Evolutionary conservation across 148 eudicot species (phyloP).

Genomic region (Amaranthus hypochondriacus): DNA sequence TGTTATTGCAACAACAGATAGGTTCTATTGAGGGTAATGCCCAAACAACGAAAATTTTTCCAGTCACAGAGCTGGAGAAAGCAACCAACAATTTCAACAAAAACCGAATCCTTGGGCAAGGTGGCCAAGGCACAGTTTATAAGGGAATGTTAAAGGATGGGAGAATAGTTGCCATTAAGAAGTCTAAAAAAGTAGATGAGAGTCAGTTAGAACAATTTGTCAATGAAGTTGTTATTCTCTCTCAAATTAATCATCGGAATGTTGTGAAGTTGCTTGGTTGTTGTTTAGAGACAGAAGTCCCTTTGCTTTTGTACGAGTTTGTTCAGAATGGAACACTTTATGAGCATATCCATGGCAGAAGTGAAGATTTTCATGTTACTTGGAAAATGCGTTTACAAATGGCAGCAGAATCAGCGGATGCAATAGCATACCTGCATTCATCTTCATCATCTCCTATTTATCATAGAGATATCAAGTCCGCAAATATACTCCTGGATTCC

Average conservation of each 20-base stretch:
- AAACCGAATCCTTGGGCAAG: no score
- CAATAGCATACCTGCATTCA: conserved; percentile 19
- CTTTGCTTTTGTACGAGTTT: not conserved
- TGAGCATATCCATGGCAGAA: conserved; percentile 6
- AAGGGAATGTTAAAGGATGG: no score
- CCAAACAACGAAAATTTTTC: conserved; percentile 10
- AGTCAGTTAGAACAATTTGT: conserved; percentile 13
- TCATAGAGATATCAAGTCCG: conserved; percentile 18
- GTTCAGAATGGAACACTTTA: conserved; percentile 19
- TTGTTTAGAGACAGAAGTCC: no score
- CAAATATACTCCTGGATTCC: conserved; percentile 18
- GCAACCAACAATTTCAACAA: no score
- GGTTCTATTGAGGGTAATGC: conserved; percentile 10
- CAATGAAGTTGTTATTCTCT: conserved; percentile 16
- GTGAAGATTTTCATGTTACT: conserved; percentile 15
- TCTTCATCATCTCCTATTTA: conserved; percentile 16
- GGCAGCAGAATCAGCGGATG: conserved; percentile 20
- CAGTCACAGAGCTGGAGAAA: not conserved
- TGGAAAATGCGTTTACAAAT: conserved; percentile 25
- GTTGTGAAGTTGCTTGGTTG: no score
- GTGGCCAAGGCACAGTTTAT: no score
- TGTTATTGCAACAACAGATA: not conserved
- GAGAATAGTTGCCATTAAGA: no score
- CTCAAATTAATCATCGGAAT: conserved; percentile 10
- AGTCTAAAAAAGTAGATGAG: conserved; percentile 1